Evolutionary conservation across 768 basidiomycete genomes (phyloP).

Genomic region (Russula olivacea): DNA sequence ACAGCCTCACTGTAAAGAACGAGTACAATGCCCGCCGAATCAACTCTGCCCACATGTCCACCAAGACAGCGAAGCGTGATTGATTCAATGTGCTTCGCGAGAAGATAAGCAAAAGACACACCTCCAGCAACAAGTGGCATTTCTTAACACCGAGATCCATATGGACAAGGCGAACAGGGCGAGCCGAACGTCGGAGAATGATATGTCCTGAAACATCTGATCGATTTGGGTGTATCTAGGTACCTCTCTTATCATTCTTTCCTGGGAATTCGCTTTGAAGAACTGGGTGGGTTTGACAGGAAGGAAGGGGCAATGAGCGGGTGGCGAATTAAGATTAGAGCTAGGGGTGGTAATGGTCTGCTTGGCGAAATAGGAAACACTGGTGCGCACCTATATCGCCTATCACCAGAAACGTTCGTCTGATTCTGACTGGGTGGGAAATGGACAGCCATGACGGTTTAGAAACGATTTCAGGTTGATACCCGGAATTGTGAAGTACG

Average conservation of each 20-base stretch:
- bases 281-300: neutral
- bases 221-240: neutral
- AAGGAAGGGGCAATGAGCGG: neutral
- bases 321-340: conserved; percentile 3
- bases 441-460: too few relatives aligned
- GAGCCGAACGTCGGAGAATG: neutral
- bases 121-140: neutral
- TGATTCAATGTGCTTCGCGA: neutral
- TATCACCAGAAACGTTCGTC: neutral
- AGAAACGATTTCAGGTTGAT: neutral
- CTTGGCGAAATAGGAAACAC: neutral
- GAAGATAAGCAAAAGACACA: neutral
- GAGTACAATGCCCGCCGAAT: neutral
- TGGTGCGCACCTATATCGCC: neutral
- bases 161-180: neutral
- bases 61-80: neutral
- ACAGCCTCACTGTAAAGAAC: neutral
- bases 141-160: neutral
- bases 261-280: neutral
- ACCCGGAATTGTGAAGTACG: too few relatives aligned
- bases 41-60: neutral
- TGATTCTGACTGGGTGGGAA: neutral
- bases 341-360: neutral
- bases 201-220: neutral
- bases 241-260: conserved; percentile 1